Conservation (phyloP, 108 stramenopile genomes). For the Nannochloropsis oceanica region DNA sequence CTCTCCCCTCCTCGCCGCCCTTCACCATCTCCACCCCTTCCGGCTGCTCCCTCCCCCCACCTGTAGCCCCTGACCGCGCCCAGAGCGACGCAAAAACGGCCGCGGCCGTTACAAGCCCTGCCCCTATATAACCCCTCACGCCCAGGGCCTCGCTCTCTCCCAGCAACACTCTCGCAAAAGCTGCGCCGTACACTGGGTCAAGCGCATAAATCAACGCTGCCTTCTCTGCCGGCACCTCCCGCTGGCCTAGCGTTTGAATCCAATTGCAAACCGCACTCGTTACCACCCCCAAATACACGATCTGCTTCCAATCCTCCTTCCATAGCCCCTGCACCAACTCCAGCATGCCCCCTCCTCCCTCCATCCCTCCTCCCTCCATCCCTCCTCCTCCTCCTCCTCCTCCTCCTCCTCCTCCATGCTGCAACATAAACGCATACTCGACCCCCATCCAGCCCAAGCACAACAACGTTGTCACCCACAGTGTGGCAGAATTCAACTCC, state of each 20-base stretch:
- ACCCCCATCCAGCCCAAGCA: constrained; percentile 16
- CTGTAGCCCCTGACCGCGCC: not conserved
- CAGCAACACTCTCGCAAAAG: constrained; percentile 21
- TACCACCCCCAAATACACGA: constrained; percentile 29
- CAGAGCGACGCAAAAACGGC: not conserved
- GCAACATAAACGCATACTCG: not conserved
- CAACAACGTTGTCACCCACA: constrained; percentile 18
- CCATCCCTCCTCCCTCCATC: constrained; percentile 15
- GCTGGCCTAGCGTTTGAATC: constrained; percentile 34
- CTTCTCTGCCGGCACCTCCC: constrained; percentile 26
- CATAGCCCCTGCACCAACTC: not conserved
- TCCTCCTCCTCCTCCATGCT: not conserved
- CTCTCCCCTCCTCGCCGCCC: not conserved
- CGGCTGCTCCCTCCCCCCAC: not conserved
- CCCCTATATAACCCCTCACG: constrained; percentile 17
- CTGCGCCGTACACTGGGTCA: constrained; percentile 35
- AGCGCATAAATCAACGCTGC: constrained; percentile 35
- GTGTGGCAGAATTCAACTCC: constrained; percentile 14
- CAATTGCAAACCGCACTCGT: constrained; percentile 32
- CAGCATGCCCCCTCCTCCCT: not conserved
- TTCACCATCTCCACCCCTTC: not conserved
- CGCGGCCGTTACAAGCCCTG: constrained; percentile 13
- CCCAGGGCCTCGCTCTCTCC: constrained; percentile 26
- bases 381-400: too few species aligned
- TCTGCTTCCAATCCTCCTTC: not conserved